Percentiles rank a stretch among this genome's conserved stretches.
phyloP scores from a whole-genome alignment of 495 filamentous ascomycete species.

The Aspergillus asperescens region DNA sequence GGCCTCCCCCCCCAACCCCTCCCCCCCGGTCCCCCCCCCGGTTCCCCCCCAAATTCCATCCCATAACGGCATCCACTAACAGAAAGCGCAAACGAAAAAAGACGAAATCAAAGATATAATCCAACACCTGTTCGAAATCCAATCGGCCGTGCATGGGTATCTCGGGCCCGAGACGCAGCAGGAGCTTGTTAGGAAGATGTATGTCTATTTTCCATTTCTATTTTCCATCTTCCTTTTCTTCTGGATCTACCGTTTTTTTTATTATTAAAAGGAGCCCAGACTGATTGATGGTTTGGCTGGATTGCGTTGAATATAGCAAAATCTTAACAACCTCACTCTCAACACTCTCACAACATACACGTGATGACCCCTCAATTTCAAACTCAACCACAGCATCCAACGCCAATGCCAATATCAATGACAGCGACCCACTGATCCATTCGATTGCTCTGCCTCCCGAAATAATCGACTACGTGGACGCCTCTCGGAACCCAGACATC shows the following conservation, averaged over 20 bases:
- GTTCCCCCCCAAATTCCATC: neutral
- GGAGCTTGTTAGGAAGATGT: slow-evolving; percentile 60
- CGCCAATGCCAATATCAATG: slow-evolving; percentile 31
- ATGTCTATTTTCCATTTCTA: slow-evolving; percentile 21
- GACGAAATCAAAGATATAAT: slow-evolving; percentile 56
- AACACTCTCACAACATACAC: slow-evolving; percentile 39
- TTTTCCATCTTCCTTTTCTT: neutral
- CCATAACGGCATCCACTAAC: slow-evolving; percentile 12
- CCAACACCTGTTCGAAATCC: slow-evolving; percentile 81
- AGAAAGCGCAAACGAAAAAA: slow-evolving; percentile 6
- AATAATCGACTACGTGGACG: slow-evolving; percentile 88
- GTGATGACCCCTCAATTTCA: slow-evolving; percentile 26
- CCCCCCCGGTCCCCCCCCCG: neutral
- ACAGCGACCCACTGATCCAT: slow-evolving; percentile 43
- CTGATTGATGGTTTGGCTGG: too few relatives aligned
- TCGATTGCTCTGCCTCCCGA: slow-evolving; percentile 70
- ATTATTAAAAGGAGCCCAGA: too few relatives aligned
- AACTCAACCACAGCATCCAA: slow-evolving; percentile 21
- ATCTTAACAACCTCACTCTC: slow-evolving; percentile 39
- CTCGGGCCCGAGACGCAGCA: slow-evolving; percentile 56
- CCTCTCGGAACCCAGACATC: slow-evolving; percentile 92
- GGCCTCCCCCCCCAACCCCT: neutral
- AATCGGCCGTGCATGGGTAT: slow-evolving; percentile 67
- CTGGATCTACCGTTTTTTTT: too few relatives aligned
- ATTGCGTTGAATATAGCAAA: too few relatives aligned